Conservation (phyloP, 83 land plant genomes). For the Isoetes engelmannii region DNA sequence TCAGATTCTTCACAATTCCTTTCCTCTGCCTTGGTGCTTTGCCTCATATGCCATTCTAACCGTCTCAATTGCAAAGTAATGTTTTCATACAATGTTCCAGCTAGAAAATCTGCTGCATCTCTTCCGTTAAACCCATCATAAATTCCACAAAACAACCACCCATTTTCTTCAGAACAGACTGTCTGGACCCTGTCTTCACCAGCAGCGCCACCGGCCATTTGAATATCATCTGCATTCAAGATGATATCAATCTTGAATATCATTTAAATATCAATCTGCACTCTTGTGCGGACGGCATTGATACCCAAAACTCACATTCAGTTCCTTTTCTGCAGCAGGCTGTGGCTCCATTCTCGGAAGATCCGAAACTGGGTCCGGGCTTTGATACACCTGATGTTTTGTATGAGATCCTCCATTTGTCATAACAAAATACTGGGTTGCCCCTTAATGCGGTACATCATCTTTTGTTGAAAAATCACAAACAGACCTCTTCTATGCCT, state of each 20-base stretch:
- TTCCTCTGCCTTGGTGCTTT: conserved; percentile 10
- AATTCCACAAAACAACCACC: conserved; percentile 74
- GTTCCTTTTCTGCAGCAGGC: conserved; percentile 9
- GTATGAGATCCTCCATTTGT: too few relatives aligned
- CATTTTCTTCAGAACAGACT: conserved; percentile 82
- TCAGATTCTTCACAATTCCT: too few relatives aligned
- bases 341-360: too few relatives aligned
- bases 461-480: too few relatives aligned
- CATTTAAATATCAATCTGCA: too few relatives aligned
- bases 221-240: conserved; percentile 52
- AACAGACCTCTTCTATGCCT: too few relatives aligned
- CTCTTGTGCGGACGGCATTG: conserved; percentile 6
- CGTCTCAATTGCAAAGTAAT: conserved; percentile 34
- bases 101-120: conserved; percentile 88
- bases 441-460: too few relatives aligned
- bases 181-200: conserved; percentile 94
- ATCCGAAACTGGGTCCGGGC: too few relatives aligned
- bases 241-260: conserved; percentile 18
- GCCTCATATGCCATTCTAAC: conserved; percentile 28
- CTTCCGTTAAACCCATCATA: conserved; percentile 91
- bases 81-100: conserved; percentile 66
- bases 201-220: conserved; percentile 89
- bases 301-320: conserved; percentile 22
- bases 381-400: too few relatives aligned
- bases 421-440: too few relatives aligned